Base-by-base conservation (phyloP, 139 green algal species). In the Coelastrella sp. region DNA sequence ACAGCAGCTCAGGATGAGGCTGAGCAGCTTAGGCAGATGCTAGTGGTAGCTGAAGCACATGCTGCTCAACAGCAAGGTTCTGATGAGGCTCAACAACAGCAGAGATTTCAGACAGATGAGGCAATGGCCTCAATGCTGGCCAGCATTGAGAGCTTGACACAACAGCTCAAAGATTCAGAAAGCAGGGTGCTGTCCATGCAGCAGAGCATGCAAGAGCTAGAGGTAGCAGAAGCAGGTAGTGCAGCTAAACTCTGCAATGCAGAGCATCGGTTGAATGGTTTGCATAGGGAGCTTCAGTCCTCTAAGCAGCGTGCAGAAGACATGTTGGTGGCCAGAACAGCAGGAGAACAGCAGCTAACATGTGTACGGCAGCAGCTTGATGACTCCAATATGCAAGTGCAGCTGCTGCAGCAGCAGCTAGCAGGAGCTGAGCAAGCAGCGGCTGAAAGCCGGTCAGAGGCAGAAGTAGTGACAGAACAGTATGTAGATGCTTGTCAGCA, bases 1-100 rank as follows among this genome's bases (percentile, higher is more conserved):
- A 22, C 60, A 22, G n/a, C 79, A 6, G 79, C 79, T 70, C 79
- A 85, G 57, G 79, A 85, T 24, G 79, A 85, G 68, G 79, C 79
- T 9, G 35, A n/a, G 19, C 79, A 63, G 79, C 57, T 85, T 20
- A 56, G 79, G 19, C 57, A 72, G 22, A 6, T 56, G 57, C 20
- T 85, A 12, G 56, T 72, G 56, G 57, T 72, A 19, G 79, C 79
- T 72, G 58, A 85, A 49, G 79, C 60, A 63, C 79, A 63, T 27
- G 79, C 79, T 72, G 79, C 57, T 72, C 11, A 70, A 24, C 61
- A 57, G 8, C 24, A 14, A 6, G 57, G 17, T 19, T 9, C 12
- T 66, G 20, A 76, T 10, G 19, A 63, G 12, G 35, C 19, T 7
- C 20, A 57, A 57, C 79, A 72, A 11, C 57, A 85, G 57, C 79